Conservation (phyloP, 345 rosid species). For the Trapa incisa region DNA sequence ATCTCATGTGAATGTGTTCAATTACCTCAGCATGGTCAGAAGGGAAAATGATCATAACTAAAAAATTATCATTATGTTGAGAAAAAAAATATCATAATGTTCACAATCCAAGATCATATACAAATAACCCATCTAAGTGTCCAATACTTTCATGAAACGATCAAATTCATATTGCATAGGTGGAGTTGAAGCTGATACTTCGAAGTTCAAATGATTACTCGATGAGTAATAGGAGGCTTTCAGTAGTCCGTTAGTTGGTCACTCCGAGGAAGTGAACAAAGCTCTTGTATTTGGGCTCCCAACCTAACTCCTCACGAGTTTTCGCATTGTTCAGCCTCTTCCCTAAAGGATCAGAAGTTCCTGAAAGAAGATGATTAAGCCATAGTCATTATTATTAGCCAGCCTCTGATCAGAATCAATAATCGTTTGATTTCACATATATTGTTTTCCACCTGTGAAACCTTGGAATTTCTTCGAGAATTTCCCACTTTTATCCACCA, state of each 20-base stretch:
- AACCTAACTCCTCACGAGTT: constrained; percentile 63
- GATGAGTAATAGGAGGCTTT: background rate
- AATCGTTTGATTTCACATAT: background rate
- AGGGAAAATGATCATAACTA: too few relatives aligned
- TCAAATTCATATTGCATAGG: too few relatives aligned
- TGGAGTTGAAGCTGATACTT: too few relatives aligned
- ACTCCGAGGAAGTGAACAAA: constrained; percentile 68
- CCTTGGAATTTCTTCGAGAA: constrained; percentile 53
- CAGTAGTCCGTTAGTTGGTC: constrained; percentile 24
- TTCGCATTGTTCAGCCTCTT: constrained; percentile 70
- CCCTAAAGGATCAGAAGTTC: constrained; percentile 69
- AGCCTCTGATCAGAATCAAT: background rate
- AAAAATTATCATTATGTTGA: too few relatives aligned
- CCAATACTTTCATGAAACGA: too few relatives aligned
- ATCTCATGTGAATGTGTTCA: too few relatives aligned
- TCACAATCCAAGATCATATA: too few relatives aligned
- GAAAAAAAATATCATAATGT: too few relatives aligned
- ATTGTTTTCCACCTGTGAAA: constrained; percentile 48
- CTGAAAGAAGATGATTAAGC: constrained; percentile 25
- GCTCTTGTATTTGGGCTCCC: constrained; percentile 87
- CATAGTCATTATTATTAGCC: background rate
- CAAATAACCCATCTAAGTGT: too few relatives aligned
- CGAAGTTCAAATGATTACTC: too few relatives aligned
- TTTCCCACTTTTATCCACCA: constrained; percentile 66
- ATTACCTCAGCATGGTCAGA: too few relatives aligned